phyloP scores from a whole-genome alignment of 1,284 basidiomycete genomes.

The Ceratobasidium sp. region DNA sequence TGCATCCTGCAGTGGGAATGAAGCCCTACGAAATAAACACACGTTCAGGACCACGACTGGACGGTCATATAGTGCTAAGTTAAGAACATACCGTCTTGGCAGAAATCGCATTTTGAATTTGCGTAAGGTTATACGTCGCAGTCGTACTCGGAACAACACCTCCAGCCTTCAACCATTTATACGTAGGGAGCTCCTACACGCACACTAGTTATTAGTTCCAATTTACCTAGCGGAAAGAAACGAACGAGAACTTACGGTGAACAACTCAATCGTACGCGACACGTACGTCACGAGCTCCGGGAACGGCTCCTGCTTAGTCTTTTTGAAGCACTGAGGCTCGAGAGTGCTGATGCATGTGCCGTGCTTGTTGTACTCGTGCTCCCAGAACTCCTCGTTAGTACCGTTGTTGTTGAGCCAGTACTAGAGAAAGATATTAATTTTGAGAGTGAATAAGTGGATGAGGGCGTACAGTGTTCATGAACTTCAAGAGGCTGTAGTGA shows the following conservation, averaged over 20 bases:
- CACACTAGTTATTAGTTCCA: neutral
- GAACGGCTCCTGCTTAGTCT: constrained; percentile 41
- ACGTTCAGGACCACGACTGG: neutral
- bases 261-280: constrained; percentile 49
- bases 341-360: constrained; percentile 51
- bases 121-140: constrained; percentile 54
- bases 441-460: neutral
- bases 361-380: constrained; percentile 53
- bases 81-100: constrained; percentile 17
- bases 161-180: constrained; percentile 55
- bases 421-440: neutral
- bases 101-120: constrained; percentile 51
- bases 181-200: constrained; percentile 53
- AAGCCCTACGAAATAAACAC: constrained; percentile 7
- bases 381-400: constrained; percentile 55
- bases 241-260: constrained; percentile 36
- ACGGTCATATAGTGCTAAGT: neutral
- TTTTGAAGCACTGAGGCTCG: constrained; percentile 49
- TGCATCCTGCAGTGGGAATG: constrained; percentile 42
- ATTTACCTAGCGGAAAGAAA: neutral
- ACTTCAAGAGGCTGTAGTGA: constrained; percentile 49
- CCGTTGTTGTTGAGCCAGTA: constrained; percentile 55
- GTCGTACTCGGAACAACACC: constrained; percentile 56
- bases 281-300: constrained; percentile 53
- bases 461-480: constrained; percentile 51